phyloP scores from a whole-genome alignment of 495 filamentous ascomycete species.

The Penicillium daleae region DNA sequence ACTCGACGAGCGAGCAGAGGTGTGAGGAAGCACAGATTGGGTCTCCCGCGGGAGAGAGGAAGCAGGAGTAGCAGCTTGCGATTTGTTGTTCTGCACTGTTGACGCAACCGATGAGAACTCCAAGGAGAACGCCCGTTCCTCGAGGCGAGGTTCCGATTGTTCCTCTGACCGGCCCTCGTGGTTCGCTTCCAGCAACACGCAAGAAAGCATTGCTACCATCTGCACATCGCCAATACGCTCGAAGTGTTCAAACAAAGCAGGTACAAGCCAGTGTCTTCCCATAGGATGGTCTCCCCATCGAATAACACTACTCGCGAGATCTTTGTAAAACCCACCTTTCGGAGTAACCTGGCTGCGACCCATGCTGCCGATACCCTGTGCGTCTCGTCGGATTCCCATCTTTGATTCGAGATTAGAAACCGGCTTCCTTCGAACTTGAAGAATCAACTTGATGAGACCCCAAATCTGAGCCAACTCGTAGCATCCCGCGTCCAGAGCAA shows the following conservation, averaged over 20 bases:
- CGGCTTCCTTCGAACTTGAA: slow-evolving; percentile 71
- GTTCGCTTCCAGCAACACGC: slow-evolving; percentile 74
- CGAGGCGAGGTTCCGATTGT: slow-evolving; percentile 19
- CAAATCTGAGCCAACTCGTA: slow-evolving; percentile 81
- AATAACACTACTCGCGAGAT: slow-evolving; percentile 57
- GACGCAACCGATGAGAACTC: slow-evolving; percentile 36
- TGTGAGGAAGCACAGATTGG: slow-evolving; percentile 59
- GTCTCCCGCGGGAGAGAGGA: slow-evolving; percentile 63
- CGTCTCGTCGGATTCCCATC: slow-evolving; percentile 36
- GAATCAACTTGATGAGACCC: slow-evolving; percentile 75
- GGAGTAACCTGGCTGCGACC: slow-evolving; percentile 5
- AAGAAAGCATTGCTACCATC: slow-evolving; percentile 94
- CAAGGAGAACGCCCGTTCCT: slow-evolving; percentile 37
- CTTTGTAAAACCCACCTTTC: slow-evolving; percentile 23
- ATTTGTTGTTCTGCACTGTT: slow-evolving; percentile 35
- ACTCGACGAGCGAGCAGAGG: slow-evolving; percentile 52
- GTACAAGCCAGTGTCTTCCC: slow-evolving; percentile 72
- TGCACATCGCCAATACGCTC: slow-evolving; percentile 81
- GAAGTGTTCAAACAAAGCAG: slow-evolving; percentile 69
- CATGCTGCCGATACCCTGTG: slow-evolving; percentile 35
- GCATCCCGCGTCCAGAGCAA: slow-evolving; percentile 74
- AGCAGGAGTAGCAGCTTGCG: slow-evolving; percentile 38
- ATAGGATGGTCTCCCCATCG: slow-evolving; percentile 88
- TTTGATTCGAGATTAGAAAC: slow-evolving; percentile 51
- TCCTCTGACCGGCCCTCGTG: slow-evolving; percentile 27